A percentile compares a stretch with the other conserved stretches of the same genome.
These are phyloP conservation scores for Bryoerythrophyllum caledonicum DNA, from an alignment of 225 moss, liverwort and hornwort genomes.

Conservation along the genomic window DNA sequence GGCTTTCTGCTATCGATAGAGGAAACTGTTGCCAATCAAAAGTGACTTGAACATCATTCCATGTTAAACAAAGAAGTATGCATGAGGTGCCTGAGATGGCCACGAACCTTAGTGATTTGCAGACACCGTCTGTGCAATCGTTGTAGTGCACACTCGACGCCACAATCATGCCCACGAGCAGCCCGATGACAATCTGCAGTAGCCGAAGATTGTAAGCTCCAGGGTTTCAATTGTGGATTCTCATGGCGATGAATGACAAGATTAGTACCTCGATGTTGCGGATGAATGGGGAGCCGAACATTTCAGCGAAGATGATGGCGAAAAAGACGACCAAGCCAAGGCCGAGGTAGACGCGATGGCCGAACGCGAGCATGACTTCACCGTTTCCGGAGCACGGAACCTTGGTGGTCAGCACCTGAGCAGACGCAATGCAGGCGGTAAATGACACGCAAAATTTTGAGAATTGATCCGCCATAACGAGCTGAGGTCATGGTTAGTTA, in stretches of 20 bases:
- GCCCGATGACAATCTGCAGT: constrained; percentile 63
- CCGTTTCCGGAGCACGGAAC: constrained; percentile 63
- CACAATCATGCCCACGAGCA: constrained; percentile 60
- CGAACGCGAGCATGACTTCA: constrained; percentile 61
- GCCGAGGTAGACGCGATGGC: constrained; percentile 56
- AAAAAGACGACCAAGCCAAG: constrained; percentile 66
- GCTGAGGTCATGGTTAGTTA: constrained; percentile 3
- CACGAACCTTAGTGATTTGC: constrained; percentile 12
- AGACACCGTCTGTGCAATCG: constrained; percentile 23
- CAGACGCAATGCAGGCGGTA: neutral
- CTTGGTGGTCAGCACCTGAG: constrained; percentile 64
- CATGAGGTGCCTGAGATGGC: no score
- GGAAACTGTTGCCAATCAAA: no score
- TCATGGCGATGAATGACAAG: neutral
- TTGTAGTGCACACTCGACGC: constrained; percentile 51
- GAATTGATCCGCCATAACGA: neutral
- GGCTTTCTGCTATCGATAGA: no score
- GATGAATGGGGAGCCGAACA: constrained; percentile 76
- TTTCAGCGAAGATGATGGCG: constrained; percentile 55
- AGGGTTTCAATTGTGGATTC: neutral
- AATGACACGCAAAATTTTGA: neutral
- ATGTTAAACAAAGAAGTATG: no score
- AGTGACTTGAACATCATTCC: no score
- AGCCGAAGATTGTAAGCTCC: neutral
- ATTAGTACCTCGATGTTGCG: constrained; percentile 59